A percentile compares a stretch with the other conserved stretches of the same genome.
These are phyloP conservation scores for Alternaria dauci DNA, from an alignment of 2,329 filamentous ascomycete species.

Conservation along the genomic window DNA sequence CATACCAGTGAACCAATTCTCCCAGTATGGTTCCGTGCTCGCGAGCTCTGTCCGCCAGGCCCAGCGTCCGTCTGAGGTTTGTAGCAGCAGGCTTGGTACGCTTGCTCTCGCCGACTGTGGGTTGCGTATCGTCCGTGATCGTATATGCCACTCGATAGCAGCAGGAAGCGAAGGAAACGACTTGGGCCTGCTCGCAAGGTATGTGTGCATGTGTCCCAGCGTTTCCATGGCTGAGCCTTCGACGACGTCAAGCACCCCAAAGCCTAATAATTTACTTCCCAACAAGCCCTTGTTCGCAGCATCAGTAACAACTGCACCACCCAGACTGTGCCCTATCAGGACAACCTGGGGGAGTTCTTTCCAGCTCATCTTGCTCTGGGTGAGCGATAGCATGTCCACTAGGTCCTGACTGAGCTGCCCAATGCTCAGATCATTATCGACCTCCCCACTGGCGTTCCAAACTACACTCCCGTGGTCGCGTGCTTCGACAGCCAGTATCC, in stretches of 20 bases:
- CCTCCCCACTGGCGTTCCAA: slow-evolving; percentile 44
- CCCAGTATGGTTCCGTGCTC: slow-evolving; percentile 89
- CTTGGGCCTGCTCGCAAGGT: slow-evolving; percentile 80
- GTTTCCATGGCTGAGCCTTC: slow-evolving; percentile 96
- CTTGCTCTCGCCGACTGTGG: slow-evolving; percentile 83
- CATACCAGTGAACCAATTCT: slow-evolving; percentile 89
- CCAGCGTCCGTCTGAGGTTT: slow-evolving; percentile 61
- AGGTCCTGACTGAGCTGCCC: slow-evolving; percentile 78
- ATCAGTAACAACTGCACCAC: slow-evolving; percentile 89
- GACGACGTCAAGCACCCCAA: slow-evolving; percentile 92
- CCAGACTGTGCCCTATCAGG: slow-evolving; percentile 90
- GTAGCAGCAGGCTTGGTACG: slow-evolving; percentile 79
- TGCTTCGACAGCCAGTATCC: slow-evolving; percentile 85
- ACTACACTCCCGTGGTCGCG: slow-evolving; percentile 82
- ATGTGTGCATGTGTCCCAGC: slow-evolving; percentile 90
- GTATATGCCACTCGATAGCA: slow-evolving; percentile 92
- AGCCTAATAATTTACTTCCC: slow-evolving; percentile 76
- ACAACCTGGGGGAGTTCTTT: slow-evolving; percentile 74
- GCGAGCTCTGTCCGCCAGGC: slow-evolving; percentile 86
- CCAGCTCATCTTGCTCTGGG: slow-evolving; percentile 76
- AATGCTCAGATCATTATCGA: slow-evolving; percentile 72
- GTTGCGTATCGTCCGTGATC: slow-evolving; percentile 87
- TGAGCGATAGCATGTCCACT: slow-evolving; percentile 71
- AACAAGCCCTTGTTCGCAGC: slow-evolving; percentile 74
- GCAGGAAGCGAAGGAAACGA: slow-evolving; percentile 79